Conservation (phyloP, 1,139 yeast species). For the Scheffersomyces quercinus region DNA sequence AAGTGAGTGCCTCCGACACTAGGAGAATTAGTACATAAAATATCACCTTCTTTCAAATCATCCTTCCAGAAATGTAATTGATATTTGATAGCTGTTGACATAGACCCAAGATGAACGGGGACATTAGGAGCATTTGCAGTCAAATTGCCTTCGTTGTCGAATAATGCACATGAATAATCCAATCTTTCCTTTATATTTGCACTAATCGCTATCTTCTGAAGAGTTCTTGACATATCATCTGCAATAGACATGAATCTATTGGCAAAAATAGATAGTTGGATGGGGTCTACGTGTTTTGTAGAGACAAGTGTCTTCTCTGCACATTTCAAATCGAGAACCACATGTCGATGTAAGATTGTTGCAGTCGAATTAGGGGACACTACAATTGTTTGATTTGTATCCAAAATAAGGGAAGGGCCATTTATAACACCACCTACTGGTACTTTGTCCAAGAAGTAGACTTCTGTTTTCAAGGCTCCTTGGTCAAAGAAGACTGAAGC, state of each 20-base stretch:
- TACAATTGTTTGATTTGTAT: slow-evolving; percentile 22
- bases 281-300: slow-evolving; percentile 18
- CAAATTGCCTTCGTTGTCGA: slow-evolving; percentile 18
- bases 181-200: slow-evolving; percentile 24
- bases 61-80: slow-evolving; percentile 18
- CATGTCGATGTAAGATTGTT: slow-evolving; percentile 20
- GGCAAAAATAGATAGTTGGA: slow-evolving; percentile 21
- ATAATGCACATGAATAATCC: slow-evolving; percentile 32
- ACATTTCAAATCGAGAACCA: slow-evolving; percentile 21
- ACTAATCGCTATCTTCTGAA: slow-evolving; percentile 23
- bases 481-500: slow-evolving; percentile 24
- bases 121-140: slow-evolving; percentile 24
- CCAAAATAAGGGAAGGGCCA: slow-evolving; percentile 23
- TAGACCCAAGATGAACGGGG: slow-evolving; percentile 23
- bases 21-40: slow-evolving; percentile 21
- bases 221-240: slow-evolving; percentile 23
- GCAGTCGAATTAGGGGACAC: slow-evolving; percentile 18
- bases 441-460: slow-evolving; percentile 15
- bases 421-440: slow-evolving; percentile 16
- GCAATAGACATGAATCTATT: slow-evolving; percentile 25
- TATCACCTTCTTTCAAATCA: slow-evolving; percentile 18
- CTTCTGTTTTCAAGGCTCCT: slow-evolving; percentile 13
- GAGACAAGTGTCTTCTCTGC: slow-evolving; percentile 9
- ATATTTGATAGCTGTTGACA: slow-evolving; percentile 21
- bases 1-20: slow-evolving; percentile 22